Evolutionary conservation across 169 alveolate species (phyloP).

Genomic region (Plasmodium fragile): DNA sequence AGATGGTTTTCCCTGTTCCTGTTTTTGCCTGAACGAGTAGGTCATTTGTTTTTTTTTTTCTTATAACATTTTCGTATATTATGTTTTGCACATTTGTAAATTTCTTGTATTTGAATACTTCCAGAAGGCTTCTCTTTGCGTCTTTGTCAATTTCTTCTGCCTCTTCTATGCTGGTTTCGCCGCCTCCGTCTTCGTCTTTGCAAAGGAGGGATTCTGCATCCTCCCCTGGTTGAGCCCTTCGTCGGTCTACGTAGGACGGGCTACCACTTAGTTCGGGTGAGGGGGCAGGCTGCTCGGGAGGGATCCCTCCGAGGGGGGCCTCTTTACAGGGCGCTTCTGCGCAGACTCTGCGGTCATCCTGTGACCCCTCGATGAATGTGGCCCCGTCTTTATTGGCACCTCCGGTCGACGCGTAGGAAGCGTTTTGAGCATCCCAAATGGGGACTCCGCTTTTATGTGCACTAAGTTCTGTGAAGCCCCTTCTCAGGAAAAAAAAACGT

Average conservation of each 20-base stretch:
- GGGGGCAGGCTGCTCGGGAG: background rate
- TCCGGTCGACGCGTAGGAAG: background rate
- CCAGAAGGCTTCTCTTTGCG: slow-evolving; percentile 46
- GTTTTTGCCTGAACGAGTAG: slow-evolving; percentile 96
- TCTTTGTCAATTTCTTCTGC: slow-evolving; percentile 51
- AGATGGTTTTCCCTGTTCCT: slow-evolving; percentile 95
- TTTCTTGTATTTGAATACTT: slow-evolving; percentile 54
- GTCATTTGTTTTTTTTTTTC: slow-evolving; percentile 67
- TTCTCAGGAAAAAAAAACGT: background rate
- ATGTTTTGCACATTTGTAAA: slow-evolving; percentile 76
- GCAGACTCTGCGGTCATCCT: background rate
- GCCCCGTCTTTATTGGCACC: background rate
- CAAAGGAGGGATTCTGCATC: background rate
- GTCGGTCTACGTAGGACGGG: background rate
- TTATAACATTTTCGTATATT: slow-evolving; percentile 63
- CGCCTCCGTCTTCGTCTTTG: background rate
- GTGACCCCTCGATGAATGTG: background rate
- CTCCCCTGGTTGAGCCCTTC: background rate
- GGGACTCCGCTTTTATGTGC: background rate
- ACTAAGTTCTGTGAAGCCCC: background rate
- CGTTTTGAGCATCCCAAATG: background rate
- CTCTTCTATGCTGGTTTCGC: slow-evolving; percentile 21
- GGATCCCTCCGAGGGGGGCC: background rate
- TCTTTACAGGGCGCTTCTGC: slow-evolving; percentile 20
- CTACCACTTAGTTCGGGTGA: background rate